Evolutionary conservation across 2,329 filamentous ascomycete genomes (phyloP), one percentile per base, ranked within the genome.

Genomic region (Colletotrichum agaves): DNA sequence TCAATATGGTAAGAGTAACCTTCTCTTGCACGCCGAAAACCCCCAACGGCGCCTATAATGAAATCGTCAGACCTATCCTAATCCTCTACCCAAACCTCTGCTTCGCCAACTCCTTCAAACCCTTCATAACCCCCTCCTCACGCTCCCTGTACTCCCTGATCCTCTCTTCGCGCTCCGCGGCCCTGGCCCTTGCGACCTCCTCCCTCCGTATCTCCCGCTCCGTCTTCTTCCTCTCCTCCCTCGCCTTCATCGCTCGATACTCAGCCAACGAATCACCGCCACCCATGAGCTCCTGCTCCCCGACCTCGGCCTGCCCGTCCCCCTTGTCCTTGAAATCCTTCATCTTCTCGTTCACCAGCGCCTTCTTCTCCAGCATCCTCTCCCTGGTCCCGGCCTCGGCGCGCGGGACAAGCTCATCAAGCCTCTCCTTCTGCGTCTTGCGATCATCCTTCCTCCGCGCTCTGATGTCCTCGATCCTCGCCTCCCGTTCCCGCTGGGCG

Each of bases 381-480:
- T 97, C 95, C 50, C 90, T 89, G 1, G 92, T 92, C 0, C 94
- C 94, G 0, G 94, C 82, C 68, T 96, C 93, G 0, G 95, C 93
- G 11, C 93, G 92, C 0, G 95, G 94, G 0, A 85, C 88, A 0
- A 98, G 81, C 71, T 98, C 94, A 13, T 98, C 93, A 0, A 96
- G 84, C 0, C 87, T 86, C 61, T 91, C 90, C 70, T 90, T 91
- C 73, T 95, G 91, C 4, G 84, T 74, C 49, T 84, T 83, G 3
- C 91, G 88, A 71, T 96, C 91, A 13, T 82, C 78, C 70, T 86
- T 88, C 61, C 92, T 90, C 5, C 86, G 86, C 15, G 83, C 81
- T 4, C 88, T 88, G 1, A 92, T 81, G 49, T 87, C 85, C 1
- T 85, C 80, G 13, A 81, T 77, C 75, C 77, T 63, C 77, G 78